Evolutionary conservation across 257 asterid genomes (phyloP).

Genomic region (Jaltomata sinuosa): DNA sequence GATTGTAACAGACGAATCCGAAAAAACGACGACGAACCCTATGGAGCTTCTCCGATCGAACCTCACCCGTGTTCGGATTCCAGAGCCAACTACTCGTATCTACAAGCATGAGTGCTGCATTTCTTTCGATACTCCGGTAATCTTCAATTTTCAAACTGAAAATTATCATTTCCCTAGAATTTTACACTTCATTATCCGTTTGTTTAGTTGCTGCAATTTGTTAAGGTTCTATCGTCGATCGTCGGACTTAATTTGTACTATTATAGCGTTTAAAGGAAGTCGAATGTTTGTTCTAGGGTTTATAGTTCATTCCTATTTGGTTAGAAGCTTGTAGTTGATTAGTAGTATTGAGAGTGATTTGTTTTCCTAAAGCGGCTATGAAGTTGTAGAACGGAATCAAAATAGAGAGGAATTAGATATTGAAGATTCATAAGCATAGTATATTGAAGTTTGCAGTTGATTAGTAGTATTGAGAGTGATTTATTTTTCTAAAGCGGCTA

Average conservation of each 20-base stretch:
- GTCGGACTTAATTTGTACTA: too few relatives aligned
- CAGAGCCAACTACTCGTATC: slow-evolving; percentile 92
- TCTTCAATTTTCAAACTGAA: background rate
- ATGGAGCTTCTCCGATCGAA: slow-evolving; percentile 93
- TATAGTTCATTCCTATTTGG: background rate
- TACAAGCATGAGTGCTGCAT: slow-evolving; percentile 96
- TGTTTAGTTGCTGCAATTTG: background rate
- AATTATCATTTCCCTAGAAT: background rate
- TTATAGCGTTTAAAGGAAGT: background rate
- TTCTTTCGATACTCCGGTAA: slow-evolving; percentile 90
- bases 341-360: background rate
- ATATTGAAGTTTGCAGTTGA: background rate
- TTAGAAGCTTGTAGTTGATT: background rate
- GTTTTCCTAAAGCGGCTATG: background rate
- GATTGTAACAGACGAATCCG: background rate
- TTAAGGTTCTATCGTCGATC: too few relatives aligned
- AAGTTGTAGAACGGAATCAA: background rate
- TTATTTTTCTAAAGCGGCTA: background rate
- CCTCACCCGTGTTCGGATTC: slow-evolving; percentile 85
- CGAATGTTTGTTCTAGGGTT: too few relatives aligned
- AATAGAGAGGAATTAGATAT: background rate
- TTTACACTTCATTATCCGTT: background rate
- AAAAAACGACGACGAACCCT: background rate
- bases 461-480: background rate
- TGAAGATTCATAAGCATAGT: background rate